Base-by-base conservation (phyloP, 164 flowering plant species). In the Litsea cubeba region DNA sequence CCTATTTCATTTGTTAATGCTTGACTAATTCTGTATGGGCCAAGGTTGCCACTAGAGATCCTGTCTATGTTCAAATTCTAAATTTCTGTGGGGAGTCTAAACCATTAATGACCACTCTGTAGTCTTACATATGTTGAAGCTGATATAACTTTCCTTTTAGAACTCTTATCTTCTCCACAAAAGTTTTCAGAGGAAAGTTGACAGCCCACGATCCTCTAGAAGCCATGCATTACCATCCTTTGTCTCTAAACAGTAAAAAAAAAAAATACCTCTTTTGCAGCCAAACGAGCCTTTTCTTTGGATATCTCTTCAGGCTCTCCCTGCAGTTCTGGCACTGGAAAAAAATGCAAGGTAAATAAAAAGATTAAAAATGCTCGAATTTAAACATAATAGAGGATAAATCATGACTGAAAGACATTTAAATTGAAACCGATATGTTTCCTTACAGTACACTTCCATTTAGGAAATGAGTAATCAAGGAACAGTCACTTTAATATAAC, bases 271-370 rank as follows among this genome's bases (percentile, higher is more conserved):
- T 95, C 82, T 23, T 81, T 79, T 11, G 98, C 98, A 72, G 99
- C 99, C 72, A 93, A 76, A 51, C 91, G 86, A 78, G 98, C 99
- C 80, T 95, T 95, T 76, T 93, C 96, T 81, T 88, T 93, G 28
- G 98, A 91, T 69, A 95, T 95, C 1, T 88, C 94, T 79, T 93
- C 98, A 46, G 99, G 98, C 76, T 93, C 97, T 15, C 99, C 99
- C 85, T 93, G 99, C 78, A 93, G 76, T 74, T 95, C 99, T 5
- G 97, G 99, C 80, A 95, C 95, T 93, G 78, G 12, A 81, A 65
- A 67, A 25, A 49, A 15, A 70, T 24, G 8, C 71, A 46, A 35
- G 24, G 6, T 18, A 20, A 18, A 49, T n/a, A 24, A 1, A 63
- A 32, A 23, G 51, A 3, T 14, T 15, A 54, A 15, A 54, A 12